Percentiles rank a stretch among this genome's conserved stretches.
Conservation (phyloP, 106 monocot genomes). For the Platanthera guangdongensis region DNA sequence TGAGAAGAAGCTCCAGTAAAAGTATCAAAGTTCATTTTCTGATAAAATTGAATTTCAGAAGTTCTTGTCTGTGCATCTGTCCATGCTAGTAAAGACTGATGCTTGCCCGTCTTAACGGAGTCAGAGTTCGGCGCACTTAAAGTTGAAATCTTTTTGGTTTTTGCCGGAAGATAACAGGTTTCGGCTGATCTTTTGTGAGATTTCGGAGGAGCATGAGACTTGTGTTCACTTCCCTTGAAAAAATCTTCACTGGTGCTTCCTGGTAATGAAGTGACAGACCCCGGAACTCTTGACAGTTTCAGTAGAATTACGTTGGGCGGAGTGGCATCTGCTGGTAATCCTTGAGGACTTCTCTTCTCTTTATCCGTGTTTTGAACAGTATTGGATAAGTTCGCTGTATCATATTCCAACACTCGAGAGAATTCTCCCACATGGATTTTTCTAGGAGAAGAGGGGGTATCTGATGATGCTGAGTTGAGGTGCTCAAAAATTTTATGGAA, state of each 20-base stretch:
- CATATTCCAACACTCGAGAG: conserved; percentile 18
- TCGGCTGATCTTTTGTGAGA: background rate
- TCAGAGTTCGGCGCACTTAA: background rate
- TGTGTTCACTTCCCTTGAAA: background rate
- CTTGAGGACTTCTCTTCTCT: conserved; percentile 9
- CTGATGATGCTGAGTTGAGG: background rate
- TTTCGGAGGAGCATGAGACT: background rate
- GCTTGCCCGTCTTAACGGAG: background rate
- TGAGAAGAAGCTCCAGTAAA: background rate
- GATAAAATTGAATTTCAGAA: conserved; percentile 1
- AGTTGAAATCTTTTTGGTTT: background rate
- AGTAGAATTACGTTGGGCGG: background rate
- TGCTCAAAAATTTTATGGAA: conserved; percentile 4
- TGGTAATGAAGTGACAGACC: background rate
- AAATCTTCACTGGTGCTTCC: conserved; percentile 1
- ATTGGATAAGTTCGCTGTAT: conserved; percentile 12
- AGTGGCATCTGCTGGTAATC: background rate
- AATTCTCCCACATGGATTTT: background rate
- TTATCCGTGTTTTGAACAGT: background rate
- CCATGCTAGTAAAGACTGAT: background rate
- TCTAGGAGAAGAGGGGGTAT: background rate
- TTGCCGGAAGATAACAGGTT: background rate
- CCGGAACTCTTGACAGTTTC: background rate
- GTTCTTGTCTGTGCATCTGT: background rate
- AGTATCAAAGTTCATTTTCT: background rate